Base-by-base conservation (phyloP, 2,329 filamentous ascomycete genomes). In the Xylaria sp. region DNA sequence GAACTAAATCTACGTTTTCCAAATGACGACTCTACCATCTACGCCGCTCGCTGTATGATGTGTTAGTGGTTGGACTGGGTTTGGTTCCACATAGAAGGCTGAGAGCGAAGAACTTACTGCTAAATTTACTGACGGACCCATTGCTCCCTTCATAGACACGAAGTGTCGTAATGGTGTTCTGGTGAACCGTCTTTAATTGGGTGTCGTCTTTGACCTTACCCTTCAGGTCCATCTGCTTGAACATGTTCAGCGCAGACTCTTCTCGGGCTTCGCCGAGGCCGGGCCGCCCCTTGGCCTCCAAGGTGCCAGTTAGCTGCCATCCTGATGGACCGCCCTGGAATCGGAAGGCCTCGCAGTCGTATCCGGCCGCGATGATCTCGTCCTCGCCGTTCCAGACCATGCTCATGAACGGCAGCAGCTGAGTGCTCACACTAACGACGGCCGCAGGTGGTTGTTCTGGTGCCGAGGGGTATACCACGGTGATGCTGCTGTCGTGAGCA, bases 141-240 rank as follows among this genome's bases (percentile, higher is more conserved):
- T 88, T 89, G 51, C 85, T 84, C 65, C 87, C 87, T 76, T 94
- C 89, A 79, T 91, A 98, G 23, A 89, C 86, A 52, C 96, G 89
- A 60, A 99, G 85, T 1, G 90, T 97, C 78, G 89, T 94, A 78
- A 99, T 93, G 31, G 94, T 97, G 83, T 99, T 99, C 81, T 99
- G 96, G 82, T 99, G 96, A 56, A 96, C 90, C 12, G 96, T 98
- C 84, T 94, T 96, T 75, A 99, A 86, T 84, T 97, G 93, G 3
- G 94, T 98, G 80, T 98, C 94, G 77, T 97, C 94, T 79, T 93
- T 93, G 65, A 87, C 85, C 83, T 97, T 97, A 71, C 96, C 96
- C 87, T 96, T 97, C 73, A 99, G 87, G 82, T 99, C 96, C 96
- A 99, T 98, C 84, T 98, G 94, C 77, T 90, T 90, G 84, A 99